Percentiles rank a stretch among this genome's conserved stretches.
Conservation (phyloP, 1,284 basidiomycete genomes). For the Cryptococcus amylolentus region DNA sequence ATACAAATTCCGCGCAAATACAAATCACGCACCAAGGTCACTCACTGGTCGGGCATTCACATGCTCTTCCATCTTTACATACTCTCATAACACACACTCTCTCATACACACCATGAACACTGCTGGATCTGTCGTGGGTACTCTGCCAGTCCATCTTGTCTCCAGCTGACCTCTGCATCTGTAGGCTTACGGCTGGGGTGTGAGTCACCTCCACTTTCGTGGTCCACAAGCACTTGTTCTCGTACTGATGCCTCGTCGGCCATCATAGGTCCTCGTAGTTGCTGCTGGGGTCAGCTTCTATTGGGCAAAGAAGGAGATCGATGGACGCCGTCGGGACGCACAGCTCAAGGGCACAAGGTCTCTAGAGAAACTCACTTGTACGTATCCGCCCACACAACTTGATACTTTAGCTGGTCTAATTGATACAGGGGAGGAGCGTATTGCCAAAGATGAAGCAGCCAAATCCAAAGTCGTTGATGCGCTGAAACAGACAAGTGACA, state of each 20-base stretch:
- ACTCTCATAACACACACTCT: neutral
- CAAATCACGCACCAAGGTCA: neutral
- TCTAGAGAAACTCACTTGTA: conserved; percentile 16
- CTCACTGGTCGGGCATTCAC: neutral
- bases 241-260: neutral
- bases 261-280: conserved; percentile 46
- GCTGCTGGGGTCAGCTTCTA: conserved; percentile 55
- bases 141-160: neutral
- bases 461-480: conserved; percentile 4
- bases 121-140: conserved; percentile 27
- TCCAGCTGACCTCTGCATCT: neutral
- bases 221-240: too few relatives aligned
- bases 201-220: conserved; percentile 12
- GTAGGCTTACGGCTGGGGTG: conserved; percentile 33
- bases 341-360: conserved; percentile 11
- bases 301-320: conserved; percentile 53
- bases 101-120: conserved; percentile 22
- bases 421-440: conserved; percentile 14
- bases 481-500: neutral
- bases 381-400: neutral
- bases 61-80: neutral
- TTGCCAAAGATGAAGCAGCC: conserved; percentile 2
- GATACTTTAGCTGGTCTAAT: neutral
- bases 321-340: conserved; percentile 39
- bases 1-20: neutral